A percentile compares a stretch with the other conserved stretches of the same genome.
Conservation (phyloP, 768 basidiomycete species). For the Termitomyces sp. region DNA sequence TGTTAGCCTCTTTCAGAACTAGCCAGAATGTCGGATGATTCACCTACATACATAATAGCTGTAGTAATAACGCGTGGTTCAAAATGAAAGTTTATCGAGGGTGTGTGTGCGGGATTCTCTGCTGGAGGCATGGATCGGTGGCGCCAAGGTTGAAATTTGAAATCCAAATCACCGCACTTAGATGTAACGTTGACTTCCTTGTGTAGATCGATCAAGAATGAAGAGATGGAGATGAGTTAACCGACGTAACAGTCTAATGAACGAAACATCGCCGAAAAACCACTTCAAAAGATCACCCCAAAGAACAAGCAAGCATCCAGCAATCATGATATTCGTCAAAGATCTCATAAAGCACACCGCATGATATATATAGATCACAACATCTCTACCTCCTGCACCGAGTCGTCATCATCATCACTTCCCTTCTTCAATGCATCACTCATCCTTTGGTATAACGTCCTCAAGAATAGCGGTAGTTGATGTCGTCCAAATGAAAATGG, state of each 20-base stretch:
- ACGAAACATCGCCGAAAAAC: neutral
- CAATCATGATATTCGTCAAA: neutral
- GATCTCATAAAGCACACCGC: neutral
- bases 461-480: constrained; percentile 64
- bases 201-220: neutral
- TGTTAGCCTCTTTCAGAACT: neutral
- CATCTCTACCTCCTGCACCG: constrained; percentile 4
- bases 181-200: neutral
- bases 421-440: constrained; percentile 23
- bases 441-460: constrained; percentile 51
- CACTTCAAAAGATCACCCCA: neutral
- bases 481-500: constrained; percentile 64
- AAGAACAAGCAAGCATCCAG: neutral
- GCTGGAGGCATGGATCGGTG: neutral
- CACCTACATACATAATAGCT: neutral
- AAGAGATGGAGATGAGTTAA: neutral
- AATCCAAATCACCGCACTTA: neutral
- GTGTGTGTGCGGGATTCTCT: neutral
- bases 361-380: neutral
- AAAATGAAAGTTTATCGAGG: neutral
- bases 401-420: constrained; percentile 7
- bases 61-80: neutral
- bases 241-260: neutral
- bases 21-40: neutral
- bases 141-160: neutral